Percentiles rank a stretch among this genome's conserved stretches.
Conservation (phyloP, 1,139 yeast species). For the Kluyveromyces sp. region DNA sequence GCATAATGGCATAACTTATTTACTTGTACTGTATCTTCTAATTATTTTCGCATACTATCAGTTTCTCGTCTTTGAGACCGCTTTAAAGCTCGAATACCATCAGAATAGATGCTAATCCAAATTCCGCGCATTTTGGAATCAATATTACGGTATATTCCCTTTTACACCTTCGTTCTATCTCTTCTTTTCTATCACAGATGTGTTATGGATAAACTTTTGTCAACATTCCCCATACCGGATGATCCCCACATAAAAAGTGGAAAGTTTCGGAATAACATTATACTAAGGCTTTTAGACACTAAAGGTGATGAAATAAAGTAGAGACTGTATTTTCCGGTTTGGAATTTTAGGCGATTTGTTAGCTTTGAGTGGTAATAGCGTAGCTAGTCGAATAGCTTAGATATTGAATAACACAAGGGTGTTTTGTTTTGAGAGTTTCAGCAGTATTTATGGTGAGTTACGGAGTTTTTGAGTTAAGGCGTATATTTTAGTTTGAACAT, state of each 20-base stretch:
- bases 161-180: not conserved
- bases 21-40: not conserved
- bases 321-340: too few species aligned
- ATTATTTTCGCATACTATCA: too few species aligned
- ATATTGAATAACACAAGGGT: not conserved
- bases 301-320: not conserved
- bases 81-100: too few species aligned
- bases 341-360: too few species aligned
- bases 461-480: not conserved
- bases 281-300: not conserved
- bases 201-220: too few species aligned
- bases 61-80: too few species aligned
- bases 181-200: too few species aligned
- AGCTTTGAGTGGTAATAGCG: not conserved
- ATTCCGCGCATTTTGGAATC: too few species aligned
- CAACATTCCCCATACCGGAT: too few species aligned
- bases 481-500: not conserved
- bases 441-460: not conserved
- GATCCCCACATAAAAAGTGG: not conserved
- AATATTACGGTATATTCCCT: not conserved
- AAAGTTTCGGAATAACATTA: not conserved
- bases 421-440: not conserved
- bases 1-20: conserved; percentile 1
- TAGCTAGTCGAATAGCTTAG: not conserved
- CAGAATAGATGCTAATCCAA: too few species aligned